Conservation (phyloP, 2,329 filamentous ascomycete genomes). For the Aspergillus sp. region DNA sequence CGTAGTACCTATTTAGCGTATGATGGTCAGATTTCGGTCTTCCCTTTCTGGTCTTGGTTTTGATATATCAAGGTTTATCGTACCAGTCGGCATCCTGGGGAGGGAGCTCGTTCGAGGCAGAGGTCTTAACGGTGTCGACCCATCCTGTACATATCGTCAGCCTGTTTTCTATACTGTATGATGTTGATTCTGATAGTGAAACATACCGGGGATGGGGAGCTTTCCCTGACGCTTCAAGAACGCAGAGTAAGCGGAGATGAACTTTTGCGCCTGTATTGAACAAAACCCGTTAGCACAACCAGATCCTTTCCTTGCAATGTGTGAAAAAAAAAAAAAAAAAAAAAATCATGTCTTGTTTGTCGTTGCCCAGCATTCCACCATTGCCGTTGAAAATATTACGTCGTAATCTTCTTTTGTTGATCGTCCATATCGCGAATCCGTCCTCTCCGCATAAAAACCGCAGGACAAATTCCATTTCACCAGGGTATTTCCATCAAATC, state of each 20-base stretch:
- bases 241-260: conserved; percentile 63
- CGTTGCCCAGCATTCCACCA: too few species aligned
- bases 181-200: not conserved
- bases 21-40: conserved; percentile 4
- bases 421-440: not conserved
- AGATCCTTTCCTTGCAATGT: not conserved
- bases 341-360: not conserved
- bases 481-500: not conserved
- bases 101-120: conserved; percentile 91
- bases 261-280: conserved; percentile 56
- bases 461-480: too few species aligned
- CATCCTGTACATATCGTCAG: conserved; percentile 59
- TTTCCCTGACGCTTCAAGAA: conserved; percentile 70
- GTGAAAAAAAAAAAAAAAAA: not conserved
- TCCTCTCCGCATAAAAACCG: not conserved
- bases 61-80: conserved; percentile 43
- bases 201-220: conserved; percentile 64
- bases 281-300: conserved; percentile 6
- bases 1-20: conserved; percentile 54
- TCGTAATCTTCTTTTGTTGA: not conserved
- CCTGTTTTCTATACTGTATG: conserved; percentile 5
- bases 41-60: not conserved
- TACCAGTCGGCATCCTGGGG: conserved; percentile 98
- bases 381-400: too few species aligned
- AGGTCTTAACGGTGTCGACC: conserved; percentile 99